Evolutionary conservation across 257 asterid genomes (phyloP).

Genomic region (Perilla frutescens): DNA sequence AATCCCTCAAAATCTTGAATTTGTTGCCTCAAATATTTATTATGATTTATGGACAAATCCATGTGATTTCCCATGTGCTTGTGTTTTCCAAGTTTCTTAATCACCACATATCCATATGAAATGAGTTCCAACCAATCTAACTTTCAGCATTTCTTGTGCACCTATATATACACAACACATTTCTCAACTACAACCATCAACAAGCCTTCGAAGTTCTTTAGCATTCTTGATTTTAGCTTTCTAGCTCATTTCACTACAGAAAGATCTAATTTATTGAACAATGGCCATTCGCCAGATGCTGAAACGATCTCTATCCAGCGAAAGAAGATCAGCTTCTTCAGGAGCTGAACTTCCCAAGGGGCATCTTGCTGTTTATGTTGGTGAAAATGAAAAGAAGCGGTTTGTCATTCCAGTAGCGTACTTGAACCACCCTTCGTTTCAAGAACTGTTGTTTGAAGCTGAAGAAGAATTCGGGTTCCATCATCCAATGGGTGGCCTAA

Average conservation of each 20-base stretch:
- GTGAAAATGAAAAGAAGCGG: conserved; percentile 11
- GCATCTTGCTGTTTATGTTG: conserved; percentile 13
- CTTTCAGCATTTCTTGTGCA: not conserved
- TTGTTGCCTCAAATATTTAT: not conserved
- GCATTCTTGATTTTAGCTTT: not conserved
- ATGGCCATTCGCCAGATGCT: conserved; percentile 27
- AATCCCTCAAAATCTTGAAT: not conserved
- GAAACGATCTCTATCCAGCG: conserved; percentile 2
- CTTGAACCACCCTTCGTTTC: conserved; percentile 40
- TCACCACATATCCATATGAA: not conserved
- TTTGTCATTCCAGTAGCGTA: conserved; percentile 16
- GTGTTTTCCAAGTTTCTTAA: not conserved
- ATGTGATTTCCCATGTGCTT: not conserved
- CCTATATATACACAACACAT: not conserved
- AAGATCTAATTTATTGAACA: not conserved
- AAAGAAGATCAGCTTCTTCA: not conserved
- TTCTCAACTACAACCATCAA: not conserved
- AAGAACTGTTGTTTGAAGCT: conserved; percentile 33
- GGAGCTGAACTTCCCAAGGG: conserved; percentile 13
- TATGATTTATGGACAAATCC: conserved; percentile 27
- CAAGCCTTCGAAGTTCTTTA: not conserved
- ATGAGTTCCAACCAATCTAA: not conserved
- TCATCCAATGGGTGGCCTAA: conserved; percentile 38
- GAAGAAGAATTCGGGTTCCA: conserved; percentile 42
- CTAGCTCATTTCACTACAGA: not conserved